Percentiles rank a stretch among this genome's conserved stretches.
These are phyloP conservation scores for Epicoccum sorghinum DNA, from an alignment of 2,329 filamentous ascomycete species.

Conservation along the genomic window DNA sequence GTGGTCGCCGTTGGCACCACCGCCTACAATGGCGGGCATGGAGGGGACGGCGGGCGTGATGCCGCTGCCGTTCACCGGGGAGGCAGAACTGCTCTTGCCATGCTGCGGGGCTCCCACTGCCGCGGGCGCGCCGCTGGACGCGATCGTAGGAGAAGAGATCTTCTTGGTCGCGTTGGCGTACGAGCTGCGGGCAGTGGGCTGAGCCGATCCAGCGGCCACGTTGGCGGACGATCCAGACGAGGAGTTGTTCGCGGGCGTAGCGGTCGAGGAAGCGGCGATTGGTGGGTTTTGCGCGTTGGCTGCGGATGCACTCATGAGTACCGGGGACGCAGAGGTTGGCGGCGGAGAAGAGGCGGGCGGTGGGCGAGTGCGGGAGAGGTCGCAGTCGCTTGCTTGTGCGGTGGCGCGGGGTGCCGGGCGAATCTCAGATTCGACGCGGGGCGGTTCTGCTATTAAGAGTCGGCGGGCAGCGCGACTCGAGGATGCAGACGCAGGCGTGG, in stretches of 20 bases:
- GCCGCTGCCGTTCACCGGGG: slow-evolving; percentile 82
- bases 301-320: slow-evolving; percentile 68
- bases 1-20: slow-evolving; percentile 78
- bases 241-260: slow-evolving; percentile 56
- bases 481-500: slow-evolving; percentile 30
- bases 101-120: slow-evolving; percentile 61
- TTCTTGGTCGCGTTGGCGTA: slow-evolving; percentile 69
- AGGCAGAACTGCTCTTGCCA: slow-evolving; percentile 56
- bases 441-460: slow-evolving; percentile 32
- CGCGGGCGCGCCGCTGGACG: slow-evolving; percentile 58
- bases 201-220: slow-evolving; percentile 60
- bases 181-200: slow-evolving; percentile 61
- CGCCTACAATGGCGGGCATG: slow-evolving; percentile 66
- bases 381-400: not conserved
- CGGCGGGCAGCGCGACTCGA: slow-evolving; percentile 34
- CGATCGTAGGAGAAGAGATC: slow-evolving; percentile 55
- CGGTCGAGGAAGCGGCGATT: slow-evolving; percentile 54
- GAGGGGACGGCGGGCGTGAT: slow-evolving; percentile 72
- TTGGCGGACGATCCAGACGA: slow-evolving; percentile 58
- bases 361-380: slow-evolving; percentile 16
- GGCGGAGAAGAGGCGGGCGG: slow-evolving; percentile 16
- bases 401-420: slow-evolving; percentile 24
- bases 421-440: slow-evolving; percentile 41
- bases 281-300: slow-evolving; percentile 58
- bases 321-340: slow-evolving; percentile 25